These are phyloP conservation scores for Coemansia sp. DNA, from an alignment of 192 early-diverging fungal genomes.

Conservation along the genomic window DNA sequence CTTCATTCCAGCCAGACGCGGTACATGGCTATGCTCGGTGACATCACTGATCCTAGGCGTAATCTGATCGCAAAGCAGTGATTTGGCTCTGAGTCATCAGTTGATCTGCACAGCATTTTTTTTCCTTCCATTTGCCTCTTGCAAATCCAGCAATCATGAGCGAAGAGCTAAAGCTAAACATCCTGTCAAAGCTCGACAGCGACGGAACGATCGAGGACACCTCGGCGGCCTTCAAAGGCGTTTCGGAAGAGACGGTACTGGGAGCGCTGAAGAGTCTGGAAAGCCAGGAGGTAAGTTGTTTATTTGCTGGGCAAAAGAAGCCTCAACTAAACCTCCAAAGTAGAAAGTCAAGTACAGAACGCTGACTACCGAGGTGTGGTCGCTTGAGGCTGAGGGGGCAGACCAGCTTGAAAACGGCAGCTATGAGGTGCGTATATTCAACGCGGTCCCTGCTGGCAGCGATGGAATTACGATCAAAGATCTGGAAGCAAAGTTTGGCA, in stretches of 20 bases:
- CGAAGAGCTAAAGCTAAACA: conserved; percentile 45
- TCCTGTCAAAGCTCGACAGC: conserved; percentile 61
- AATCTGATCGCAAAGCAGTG: too few species aligned
- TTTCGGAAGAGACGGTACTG: conserved; percentile 65
- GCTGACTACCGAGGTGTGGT: conserved; percentile 77
- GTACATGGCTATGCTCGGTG: too few species aligned
- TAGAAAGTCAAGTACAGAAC: conserved; percentile 76
- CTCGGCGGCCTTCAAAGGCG: conserved; percentile 59
- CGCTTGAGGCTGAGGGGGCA: conserved; percentile 83
- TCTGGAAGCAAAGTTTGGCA: conserved; percentile 72
- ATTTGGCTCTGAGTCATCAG: too few species aligned
- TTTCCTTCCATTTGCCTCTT: not conserved
- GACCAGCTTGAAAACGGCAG: conserved; percentile 83
- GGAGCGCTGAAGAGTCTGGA: conserved; percentile 83
- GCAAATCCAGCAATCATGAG: conserved; percentile 24
- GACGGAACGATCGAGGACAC: conserved; percentile 71
- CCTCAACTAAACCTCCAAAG: conserved; percentile 7
- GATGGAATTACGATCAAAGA: conserved; percentile 86
- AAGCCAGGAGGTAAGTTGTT: conserved; percentile 72
- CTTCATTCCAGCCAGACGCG: too few species aligned
- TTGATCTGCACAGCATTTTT: too few species aligned
- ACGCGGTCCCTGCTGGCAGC: conserved; percentile 74
- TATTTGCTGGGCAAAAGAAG: not conserved
- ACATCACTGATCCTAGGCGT: too few species aligned
- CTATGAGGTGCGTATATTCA: conserved; percentile 91